Evolutionary conservation across 2,329 filamentous ascomycete species (phyloP).

Genomic region (Teratosphaeria nubilosa): DNA sequence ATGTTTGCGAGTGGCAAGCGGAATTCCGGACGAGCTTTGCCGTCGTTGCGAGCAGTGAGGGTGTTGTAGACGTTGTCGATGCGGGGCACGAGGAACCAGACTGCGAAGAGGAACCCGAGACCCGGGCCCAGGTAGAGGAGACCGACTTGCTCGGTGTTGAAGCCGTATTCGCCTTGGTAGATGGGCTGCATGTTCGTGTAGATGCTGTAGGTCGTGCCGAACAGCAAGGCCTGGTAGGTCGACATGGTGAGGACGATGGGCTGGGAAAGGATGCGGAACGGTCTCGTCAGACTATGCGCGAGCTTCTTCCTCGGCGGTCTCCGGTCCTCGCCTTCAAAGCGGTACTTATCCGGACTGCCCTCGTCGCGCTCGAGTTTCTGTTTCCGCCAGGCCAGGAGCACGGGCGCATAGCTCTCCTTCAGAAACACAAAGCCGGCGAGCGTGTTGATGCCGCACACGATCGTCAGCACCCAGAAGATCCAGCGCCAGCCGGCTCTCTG

Average conservation of each 20-base stretch:
- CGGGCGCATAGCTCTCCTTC: conserved; percentile 35
- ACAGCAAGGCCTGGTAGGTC: conserved; percentile 37
- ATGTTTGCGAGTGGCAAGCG: conserved; percentile 38
- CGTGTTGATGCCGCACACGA: conserved; percentile 33
- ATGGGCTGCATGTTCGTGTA: conserved; percentile 41
- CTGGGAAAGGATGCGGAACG: conserved; percentile 34
- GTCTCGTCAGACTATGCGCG: conserved; percentile 28
- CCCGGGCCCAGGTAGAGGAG: conserved; percentile 37
- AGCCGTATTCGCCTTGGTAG: conserved; percentile 34
- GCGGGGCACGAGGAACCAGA: conserved; percentile 37
- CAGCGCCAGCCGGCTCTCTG: conserved; percentile 38
- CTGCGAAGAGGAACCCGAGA: conserved; percentile 33
- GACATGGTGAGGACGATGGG: conserved; percentile 39
- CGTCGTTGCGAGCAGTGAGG: conserved; percentile 31
- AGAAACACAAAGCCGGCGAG: conserved; percentile 34
- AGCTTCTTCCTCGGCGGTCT: conserved; percentile 30
- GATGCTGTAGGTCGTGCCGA: conserved; percentile 39
- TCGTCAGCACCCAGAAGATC: conserved; percentile 40
- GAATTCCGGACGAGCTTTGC: conserved; percentile 33
- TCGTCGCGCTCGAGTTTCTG: conserved; percentile 25
- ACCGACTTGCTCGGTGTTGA: conserved; percentile 37
- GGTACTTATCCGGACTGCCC: conserved; percentile 29
- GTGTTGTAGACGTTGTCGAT: conserved; percentile 40
- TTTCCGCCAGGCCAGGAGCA: conserved; percentile 30
- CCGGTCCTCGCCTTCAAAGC: conserved; percentile 34